Evolutionary conservation across 805 yeast genomes (phyloP), one percentile per base, ranked within the genome.

Genomic region (Candida ascalaphidarum): DNA sequence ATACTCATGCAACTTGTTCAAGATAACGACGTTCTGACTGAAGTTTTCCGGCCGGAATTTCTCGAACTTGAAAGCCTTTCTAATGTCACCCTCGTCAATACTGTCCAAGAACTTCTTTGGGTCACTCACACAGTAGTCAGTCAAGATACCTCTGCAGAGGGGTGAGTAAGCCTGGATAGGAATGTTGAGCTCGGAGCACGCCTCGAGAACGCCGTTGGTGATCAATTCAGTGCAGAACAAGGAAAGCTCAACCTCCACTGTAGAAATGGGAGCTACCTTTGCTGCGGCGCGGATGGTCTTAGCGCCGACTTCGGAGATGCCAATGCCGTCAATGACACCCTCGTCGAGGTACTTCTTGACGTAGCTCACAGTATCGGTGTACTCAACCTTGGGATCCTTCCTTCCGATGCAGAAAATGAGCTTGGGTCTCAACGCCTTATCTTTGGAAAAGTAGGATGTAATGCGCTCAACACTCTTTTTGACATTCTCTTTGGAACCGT

Each of bases 131-230:
- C 76, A 53, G 19, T 44, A 36, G 32, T 92, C 94, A 3, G 89
- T 77, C 30, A 86, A 63, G 35, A 78, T 58, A 1, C 95, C 96
- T 43, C 82, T 68, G 7, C 86, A 79, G 31, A 86, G 62, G 17
- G 96, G 96, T 17, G 94, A 80, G 54, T 86, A 86, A 15, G 86
- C 82, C 32, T 83, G 61, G 17, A 83, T 60, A 10, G 92, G 80
- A 31, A 86, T 69, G 11, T 62, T 62, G 19, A 65, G 52, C 35
- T 77, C 73, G 13, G 70, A 65, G 37, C 79, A 72, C 4, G 69
- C 65, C 3, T 65, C 71, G 36, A 77, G 68, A 13, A 81, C 64
- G 1, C 89, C 95, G 46, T 81, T 74, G 3, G 48, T 33, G 24
- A 74, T 45, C 21, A 78, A 68, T 11, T 80, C 82, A 25, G 72